Conservation (phyloP, 352 stramenopile genomes). For the Phytophthora sansomeana region DNA sequence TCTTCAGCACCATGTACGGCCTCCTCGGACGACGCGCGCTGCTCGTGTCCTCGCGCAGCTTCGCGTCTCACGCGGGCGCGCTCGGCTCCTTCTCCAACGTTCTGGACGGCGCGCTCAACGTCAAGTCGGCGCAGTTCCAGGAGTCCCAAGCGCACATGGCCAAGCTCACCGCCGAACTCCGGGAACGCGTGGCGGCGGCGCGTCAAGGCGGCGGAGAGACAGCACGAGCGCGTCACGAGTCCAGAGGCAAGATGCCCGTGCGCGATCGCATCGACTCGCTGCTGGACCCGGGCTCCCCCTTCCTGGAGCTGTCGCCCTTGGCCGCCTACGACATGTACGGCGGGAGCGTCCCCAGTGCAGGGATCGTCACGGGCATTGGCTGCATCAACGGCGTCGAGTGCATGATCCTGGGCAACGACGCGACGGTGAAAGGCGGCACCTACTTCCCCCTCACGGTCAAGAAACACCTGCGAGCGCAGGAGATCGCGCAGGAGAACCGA, state of each 20-base stretch:
- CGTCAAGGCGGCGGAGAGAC: conserved; percentile 73
- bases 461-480: conserved; percentile 95
- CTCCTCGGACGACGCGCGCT: conserved; percentile 5
- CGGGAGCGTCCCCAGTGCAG: conserved; percentile 80
- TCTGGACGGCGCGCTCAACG: conserved; percentile 68
- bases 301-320: conserved; percentile 96
- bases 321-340: conserved; percentile 90
- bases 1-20: not conserved
- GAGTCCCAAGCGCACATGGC: conserved; percentile 70
- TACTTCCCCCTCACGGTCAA: conserved; percentile 99
- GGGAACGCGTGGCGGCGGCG: conserved; percentile 46
- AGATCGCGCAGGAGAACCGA: conserved; percentile 96
- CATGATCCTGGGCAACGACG: conserved; percentile 99
- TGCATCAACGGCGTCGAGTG: conserved; percentile 89
- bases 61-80: conserved; percentile 53
- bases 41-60: conserved; percentile 15
- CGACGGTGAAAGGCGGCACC: conserved; percentile 98
- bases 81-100: conserved; percentile 57
- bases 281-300: conserved; percentile 94
- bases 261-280: conserved; percentile 96
- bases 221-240: conserved; percentile 75
- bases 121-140: conserved; percentile 65
- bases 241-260: conserved; percentile 82
- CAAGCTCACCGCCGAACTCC: conserved; percentile 56
- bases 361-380: conserved; percentile 93